phyloP scores from a whole-genome alignment of 176 grass and related monocot genomes.

The Hordeum vulgare region MorexV3_pseudomolecules_assembly NC_058519.1:16946161-16946660 shows the following conservation, averaged over 20 bases:
- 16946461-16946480: neutral
- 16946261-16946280: slow-evolving; percentile 73
- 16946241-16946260: slow-evolving; percentile 66
- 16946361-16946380: too few relatives aligned
- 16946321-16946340: too few relatives aligned
- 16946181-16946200: neutral
- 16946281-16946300: slow-evolving; percentile 80
- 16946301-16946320: slow-evolving; percentile 56
- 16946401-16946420: neutral
- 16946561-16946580: slow-evolving; percentile 73
- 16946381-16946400: neutral
- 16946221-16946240: slow-evolving; percentile 60
- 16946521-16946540: slow-evolving; percentile 76
- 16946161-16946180: neutral
- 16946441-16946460: neutral
- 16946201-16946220: slow-evolving; percentile 84
- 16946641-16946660: neutral
- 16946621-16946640: neutral
- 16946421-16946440: neutral
- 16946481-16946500: slow-evolving; percentile 36
- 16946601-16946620: slow-evolving; percentile 78
- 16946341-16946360: too few relatives aligned
- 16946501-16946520: slow-evolving; percentile 78
- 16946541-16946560: slow-evolving; percentile 91
- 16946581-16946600: slow-evolving; percentile 92